Conservation (phyloP, 805 yeast species). For the Wickerhamiella brachini region DNA sequence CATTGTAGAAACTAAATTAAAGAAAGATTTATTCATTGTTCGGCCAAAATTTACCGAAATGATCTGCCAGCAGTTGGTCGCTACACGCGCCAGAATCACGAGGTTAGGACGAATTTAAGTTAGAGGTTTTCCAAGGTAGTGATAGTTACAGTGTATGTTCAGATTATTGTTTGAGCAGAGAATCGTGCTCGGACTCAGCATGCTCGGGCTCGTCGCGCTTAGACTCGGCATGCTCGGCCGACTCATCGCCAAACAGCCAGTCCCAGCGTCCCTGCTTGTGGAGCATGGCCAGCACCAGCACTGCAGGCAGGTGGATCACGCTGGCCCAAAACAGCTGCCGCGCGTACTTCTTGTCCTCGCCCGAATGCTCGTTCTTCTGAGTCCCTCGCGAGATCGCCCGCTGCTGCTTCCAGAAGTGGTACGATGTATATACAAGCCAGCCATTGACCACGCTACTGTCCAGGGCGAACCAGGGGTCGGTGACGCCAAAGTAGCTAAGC, state of each 20-base stretch:
- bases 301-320: slow-evolving; percentile 85
- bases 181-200: too few relatives aligned
- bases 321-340: slow-evolving; percentile 85
- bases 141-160: too few relatives aligned
- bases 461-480: slow-evolving; percentile 67
- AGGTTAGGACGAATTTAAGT: too few relatives aligned
- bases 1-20: too few relatives aligned
- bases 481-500: slow-evolving; percentile 58
- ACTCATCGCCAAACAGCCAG: slow-evolving; percentile 31
- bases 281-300: slow-evolving; percentile 78
- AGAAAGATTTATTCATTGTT: too few relatives aligned
- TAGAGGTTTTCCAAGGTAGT: too few relatives aligned
- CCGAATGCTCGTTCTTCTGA: slow-evolving; percentile 7
- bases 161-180: too few relatives aligned
- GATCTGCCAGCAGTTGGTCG: too few relatives aligned
- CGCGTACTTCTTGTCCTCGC: slow-evolving; percentile 47
- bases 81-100: too few relatives aligned
- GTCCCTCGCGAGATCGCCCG: slow-evolving; percentile 25
- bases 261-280: slow-evolving; percentile 97
- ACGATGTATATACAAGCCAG: slow-evolving; percentile 74
- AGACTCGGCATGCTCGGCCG: too few relatives aligned
- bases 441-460: slow-evolving; percentile 75
- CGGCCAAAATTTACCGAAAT: too few relatives aligned
- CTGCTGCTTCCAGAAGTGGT: slow-evolving; percentile 77
- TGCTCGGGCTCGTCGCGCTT: background rate